Percentiles rank a stretch among this genome's conserved stretches.
These are phyloP conservation scores for Backusella macrospora DNA, from an alignment of 192 early-diverging fungal species.

Conservation along the genomic window DNA sequence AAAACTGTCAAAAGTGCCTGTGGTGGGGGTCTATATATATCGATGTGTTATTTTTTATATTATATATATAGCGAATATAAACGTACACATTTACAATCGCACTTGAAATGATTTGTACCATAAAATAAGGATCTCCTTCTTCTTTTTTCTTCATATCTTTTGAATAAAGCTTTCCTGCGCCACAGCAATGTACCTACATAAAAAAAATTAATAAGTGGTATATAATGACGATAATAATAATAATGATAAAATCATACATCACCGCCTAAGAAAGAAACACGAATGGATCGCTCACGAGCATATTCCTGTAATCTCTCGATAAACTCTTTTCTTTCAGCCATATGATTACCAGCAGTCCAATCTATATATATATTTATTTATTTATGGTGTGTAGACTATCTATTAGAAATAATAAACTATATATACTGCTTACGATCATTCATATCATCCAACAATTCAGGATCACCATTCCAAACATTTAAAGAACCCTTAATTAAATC, in stretches of 20 bases:
- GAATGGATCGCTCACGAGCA: conserved; percentile 56
- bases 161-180: conserved; percentile 61
- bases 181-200: conserved; percentile 62
- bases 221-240: neutral
- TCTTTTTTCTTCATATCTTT: conserved; percentile 53
- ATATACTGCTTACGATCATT: conserved; percentile 65
- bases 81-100: conserved; percentile 74
- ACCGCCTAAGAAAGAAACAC: conserved; percentile 81
- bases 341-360: conserved; percentile 68
- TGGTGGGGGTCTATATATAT: conserved; percentile 60
- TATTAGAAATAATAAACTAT: neutral
- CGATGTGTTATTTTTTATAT: too few species aligned
- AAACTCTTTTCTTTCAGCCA: conserved; percentile 67
- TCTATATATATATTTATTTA: conserved; percentile 32
- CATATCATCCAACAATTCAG: conserved; percentile 84
- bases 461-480: conserved; percentile 68
- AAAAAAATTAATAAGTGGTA: conserved; percentile 17
- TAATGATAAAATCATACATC: conserved; percentile 63
- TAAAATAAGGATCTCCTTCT: conserved; percentile 66
- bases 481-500: conserved; percentile 34
- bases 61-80: too few species aligned
- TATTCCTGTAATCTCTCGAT: conserved; percentile 67
- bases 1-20: conserved; percentile 66
- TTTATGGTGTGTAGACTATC: neutral
- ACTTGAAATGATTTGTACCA: conserved; percentile 80